These are phyloP conservation scores for Quercus wislizeni DNA, from an alignment of 306 rosid species.

Conservation along the genomic window DNA sequence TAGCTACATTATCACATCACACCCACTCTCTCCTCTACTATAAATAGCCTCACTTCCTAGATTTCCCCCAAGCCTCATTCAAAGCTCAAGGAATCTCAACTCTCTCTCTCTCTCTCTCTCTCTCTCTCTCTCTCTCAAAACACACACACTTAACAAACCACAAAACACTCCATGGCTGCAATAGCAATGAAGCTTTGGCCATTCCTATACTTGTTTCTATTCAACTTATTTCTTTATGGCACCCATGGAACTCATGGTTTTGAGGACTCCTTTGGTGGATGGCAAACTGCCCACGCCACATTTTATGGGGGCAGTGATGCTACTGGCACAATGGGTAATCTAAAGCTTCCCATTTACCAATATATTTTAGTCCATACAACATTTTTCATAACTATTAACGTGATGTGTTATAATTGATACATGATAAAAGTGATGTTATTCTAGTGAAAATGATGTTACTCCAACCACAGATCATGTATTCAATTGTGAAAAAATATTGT, in stretches of 20 bases:
- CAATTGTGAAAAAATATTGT: too few relatives aligned
- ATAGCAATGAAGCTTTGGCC: not conserved
- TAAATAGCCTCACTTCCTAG: constrained; percentile 7
- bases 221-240: not conserved
- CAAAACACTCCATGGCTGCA: not conserved
- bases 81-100: not conserved
- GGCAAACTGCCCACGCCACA: constrained; percentile 40
- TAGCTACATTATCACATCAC: too few relatives aligned
- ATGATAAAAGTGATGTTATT: too few relatives aligned
- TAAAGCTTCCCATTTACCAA: too few relatives aligned
- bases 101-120: not conserved
- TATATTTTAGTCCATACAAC: too few relatives aligned
- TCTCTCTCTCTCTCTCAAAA: not conserved
- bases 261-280: constrained; percentile 1
- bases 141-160: not conserved
- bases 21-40: not conserved
- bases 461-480: too few relatives aligned
- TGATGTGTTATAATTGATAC: too few relatives aligned
- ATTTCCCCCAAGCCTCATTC: not conserved
- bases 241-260: not conserved
- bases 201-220: not conserved
- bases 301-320: constrained; percentile 47
- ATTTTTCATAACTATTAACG: too few relatives aligned
- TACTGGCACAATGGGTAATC: constrained; percentile 43
- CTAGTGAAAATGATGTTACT: too few relatives aligned